Percentiles rank a stretch among this genome's conserved stretches.
phyloP scores from a whole-genome alignment of 2,329 filamentous ascomycete genomes.

The Tolypocladium tropicale region DNA sequence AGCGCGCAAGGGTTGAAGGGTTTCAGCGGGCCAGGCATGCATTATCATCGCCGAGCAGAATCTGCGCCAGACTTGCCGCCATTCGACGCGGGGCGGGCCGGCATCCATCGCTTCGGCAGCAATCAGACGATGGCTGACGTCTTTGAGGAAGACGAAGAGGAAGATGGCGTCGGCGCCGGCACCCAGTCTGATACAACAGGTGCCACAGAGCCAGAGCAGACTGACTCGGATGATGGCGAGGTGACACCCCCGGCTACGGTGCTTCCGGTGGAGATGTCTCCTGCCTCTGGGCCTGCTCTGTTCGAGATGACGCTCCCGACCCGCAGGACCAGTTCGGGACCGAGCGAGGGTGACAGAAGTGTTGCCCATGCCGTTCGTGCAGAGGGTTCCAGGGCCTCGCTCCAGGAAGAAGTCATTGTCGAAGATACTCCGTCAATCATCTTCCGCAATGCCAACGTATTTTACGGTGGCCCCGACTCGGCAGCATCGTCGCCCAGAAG shows the following conservation, averaged over 20 bases:
- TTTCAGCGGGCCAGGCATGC: slow-evolving; percentile 58
- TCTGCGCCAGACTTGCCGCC: slow-evolving; percentile 71
- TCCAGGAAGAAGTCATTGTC: slow-evolving; percentile 40
- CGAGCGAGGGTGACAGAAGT: slow-evolving; percentile 27
- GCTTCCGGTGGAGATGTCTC: slow-evolving; percentile 7
- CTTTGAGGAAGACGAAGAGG: slow-evolving; percentile 75
- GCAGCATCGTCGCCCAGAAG: slow-evolving; percentile 35
- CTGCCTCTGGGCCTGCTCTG: slow-evolving; percentile 12
- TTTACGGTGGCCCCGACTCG: slow-evolving; percentile 23
- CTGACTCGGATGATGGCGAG: slow-evolving; percentile 35
- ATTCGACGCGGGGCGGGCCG: slow-evolving; percentile 53
- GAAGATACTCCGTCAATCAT: slow-evolving; percentile 34
- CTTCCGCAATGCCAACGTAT: slow-evolving; percentile 25
- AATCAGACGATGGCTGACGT: slow-evolving; percentile 75
- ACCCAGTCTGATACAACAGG: slow-evolving; percentile 2
- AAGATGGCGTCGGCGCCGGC: slow-evolving; percentile 29
- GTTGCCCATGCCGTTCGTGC: slow-evolving; percentile 26
- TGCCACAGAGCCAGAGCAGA: slow-evolving; percentile 11
- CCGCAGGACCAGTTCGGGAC: slow-evolving; percentile 34
- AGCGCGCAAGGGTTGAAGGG: slow-evolving; percentile 64
- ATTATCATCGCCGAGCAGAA: slow-evolving; percentile 69
- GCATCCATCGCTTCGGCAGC: slow-evolving; percentile 52
- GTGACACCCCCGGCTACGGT: slow-evolving; percentile 20
- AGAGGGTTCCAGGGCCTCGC: slow-evolving; percentile 36
- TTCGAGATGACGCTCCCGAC: slow-evolving; percentile 11